These are phyloP conservation scores for Flaveria bidentis DNA, from an alignment of 129 eudicot species.

Conservation along the genomic window DNA sequence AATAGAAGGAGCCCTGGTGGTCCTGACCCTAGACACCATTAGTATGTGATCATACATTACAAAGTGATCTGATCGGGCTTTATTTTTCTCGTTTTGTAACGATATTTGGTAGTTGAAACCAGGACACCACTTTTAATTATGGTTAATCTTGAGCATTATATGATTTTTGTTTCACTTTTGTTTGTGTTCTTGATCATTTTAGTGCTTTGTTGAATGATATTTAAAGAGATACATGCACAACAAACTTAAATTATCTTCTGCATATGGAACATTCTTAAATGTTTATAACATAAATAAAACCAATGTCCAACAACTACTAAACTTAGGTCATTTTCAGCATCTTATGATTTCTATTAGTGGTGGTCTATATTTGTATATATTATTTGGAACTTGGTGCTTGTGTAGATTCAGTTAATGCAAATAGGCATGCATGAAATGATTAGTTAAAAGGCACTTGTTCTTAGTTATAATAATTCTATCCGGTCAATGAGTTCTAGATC, in stretches of 20 bases:
- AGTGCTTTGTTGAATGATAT: background rate
- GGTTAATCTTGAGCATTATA: constrained; percentile 18
- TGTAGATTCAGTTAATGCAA: constrained; percentile 12
- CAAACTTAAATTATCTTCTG: background rate
- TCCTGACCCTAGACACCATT: constrained; percentile 65
- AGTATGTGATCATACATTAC: constrained; percentile 9
- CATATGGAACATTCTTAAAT: background rate
- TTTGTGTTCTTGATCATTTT: constrained; percentile 18
- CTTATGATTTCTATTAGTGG: constrained; percentile 18
- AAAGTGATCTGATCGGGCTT: constrained; percentile 8
- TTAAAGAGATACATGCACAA: background rate
- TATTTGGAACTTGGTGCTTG: constrained; percentile 9
- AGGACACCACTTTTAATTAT: constrained; percentile 21
- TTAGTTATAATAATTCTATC: constrained; percentile 20
- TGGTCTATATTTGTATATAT: constrained; percentile 23
- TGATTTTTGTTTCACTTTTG: background rate
- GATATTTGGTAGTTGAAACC: constrained; percentile 4
- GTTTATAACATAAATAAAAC: constrained; percentile 5
- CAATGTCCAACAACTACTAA: background rate
- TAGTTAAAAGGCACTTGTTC: constrained; percentile 28
- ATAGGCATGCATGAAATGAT: constrained; percentile 15
- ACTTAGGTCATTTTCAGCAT: constrained; percentile 24
- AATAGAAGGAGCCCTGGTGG: constrained; percentile 60
- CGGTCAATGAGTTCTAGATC: no score
- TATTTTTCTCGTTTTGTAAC: background rate